Base-by-base conservation (phyloP, 371 early-diverging fungal genomes). In the Mucor ambiguus region DNA sequence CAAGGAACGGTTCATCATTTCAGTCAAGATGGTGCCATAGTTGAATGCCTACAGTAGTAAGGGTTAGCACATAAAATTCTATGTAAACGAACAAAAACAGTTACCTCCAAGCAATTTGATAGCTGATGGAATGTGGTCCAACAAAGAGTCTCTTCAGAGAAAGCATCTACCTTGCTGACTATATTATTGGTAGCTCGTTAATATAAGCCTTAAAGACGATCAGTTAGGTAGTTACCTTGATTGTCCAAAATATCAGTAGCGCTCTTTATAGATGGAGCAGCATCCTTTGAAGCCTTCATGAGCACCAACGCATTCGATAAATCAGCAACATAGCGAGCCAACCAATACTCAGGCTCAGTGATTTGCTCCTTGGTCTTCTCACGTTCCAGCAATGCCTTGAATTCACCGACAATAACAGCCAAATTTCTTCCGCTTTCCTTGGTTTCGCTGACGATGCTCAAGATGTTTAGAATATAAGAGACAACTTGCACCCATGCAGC, bases 401-500 rank as follows among this genome's bases (percentile, higher is more conserved):
- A 75, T 5, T 69, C 54, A n/a, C 63, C 29, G 22, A 62, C 64
- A 1, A 77, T 18, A 22, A 61, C 10, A 24, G 56, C 26, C 8
- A 79, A 30, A 52, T 73, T 72, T 22, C 59, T 63, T 28, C 52
- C 63, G 2, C 64, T 46, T 26, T 65, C 73, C 16, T 83, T 80
- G 24, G 68, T 75, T 30, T 71, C 75, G 59, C 80, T 75, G 41
- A 68, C 67, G 14, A 68, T 46, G 24, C 66, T 70, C 37, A 79
- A 26, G 3, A 77, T 65, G 37, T 70, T 71, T 9, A 80, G 37
- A 6, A 80, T 70, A 38, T 68, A 73, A 35, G 76, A 73, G 14
- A 74, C 71, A n/a, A 72, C n/a, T 62, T 79, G 78, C 16, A 74
- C 61, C 80, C 81, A 79, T 16, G 11, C 58, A 70, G 70, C 72